Conservation (phyloP, 2,329 filamentous ascomycete species). For the Rutstroemia sp. region DNA sequence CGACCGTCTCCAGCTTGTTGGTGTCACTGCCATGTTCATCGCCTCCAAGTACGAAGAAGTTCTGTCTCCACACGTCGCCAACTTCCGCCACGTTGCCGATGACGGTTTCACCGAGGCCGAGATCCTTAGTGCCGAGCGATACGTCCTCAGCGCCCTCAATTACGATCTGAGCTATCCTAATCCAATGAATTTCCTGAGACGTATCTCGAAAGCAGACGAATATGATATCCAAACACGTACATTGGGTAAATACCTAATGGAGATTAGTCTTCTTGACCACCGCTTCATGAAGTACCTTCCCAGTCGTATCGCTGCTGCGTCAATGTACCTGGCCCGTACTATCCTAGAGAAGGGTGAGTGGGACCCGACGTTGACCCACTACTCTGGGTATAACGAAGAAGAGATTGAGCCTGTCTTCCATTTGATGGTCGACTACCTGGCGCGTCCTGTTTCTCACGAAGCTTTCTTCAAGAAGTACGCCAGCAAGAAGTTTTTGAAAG, state of each 20-base stretch:
- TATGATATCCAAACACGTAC: constrained; percentile 98
- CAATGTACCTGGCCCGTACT: constrained; percentile 90
- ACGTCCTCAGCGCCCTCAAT: constrained; percentile 82
- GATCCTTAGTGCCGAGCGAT: constrained; percentile 94
- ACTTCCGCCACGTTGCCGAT: constrained; percentile 95
- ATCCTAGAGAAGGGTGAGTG: constrained; percentile 88
- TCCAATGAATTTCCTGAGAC: constrained; percentile 98
- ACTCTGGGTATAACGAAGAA: constrained; percentile 86
- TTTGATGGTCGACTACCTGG: constrained; percentile 95
- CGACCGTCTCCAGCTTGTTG: constrained; percentile 91
- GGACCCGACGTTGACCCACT: constrained; percentile 83
- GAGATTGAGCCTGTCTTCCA: constrained; percentile 89
- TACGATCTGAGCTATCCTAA: constrained; percentile 99
- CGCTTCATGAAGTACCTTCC: constrained; percentile 86
- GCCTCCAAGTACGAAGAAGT: constrained; percentile 99
- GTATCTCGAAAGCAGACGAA: constrained; percentile 98
- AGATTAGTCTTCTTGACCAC: constrained; percentile 93
- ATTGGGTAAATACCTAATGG: constrained; percentile 93
- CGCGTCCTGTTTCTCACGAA: constrained; percentile 82
- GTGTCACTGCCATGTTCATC: constrained; percentile 98
- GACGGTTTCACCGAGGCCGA: constrained; percentile 93
- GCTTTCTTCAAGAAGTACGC: constrained; percentile 99
- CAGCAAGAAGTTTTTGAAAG: constrained; percentile 98
- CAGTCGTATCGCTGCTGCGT: constrained; percentile 81
- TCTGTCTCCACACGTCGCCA: constrained; percentile 89